Base-by-base conservation (phyloP, 2,329 filamentous ascomycete species). In the Trichoderma semiorbis region DNA sequence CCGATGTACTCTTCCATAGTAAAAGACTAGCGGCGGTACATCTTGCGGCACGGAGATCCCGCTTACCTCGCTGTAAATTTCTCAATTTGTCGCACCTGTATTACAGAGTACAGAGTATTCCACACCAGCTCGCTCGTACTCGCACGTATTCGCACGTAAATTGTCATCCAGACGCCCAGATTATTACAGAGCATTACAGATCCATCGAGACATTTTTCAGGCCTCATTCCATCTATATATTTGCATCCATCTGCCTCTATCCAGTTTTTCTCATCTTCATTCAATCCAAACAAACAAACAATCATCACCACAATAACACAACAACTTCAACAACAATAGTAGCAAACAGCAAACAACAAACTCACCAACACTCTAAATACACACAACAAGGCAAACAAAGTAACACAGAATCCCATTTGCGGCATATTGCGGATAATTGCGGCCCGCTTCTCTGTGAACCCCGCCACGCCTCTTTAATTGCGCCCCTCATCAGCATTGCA, bases 341-440 rank as follows among this genome's bases (percentile, higher is more conserved):
- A 60, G 14, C 36, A 50, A 61, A 32, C 30, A 43, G 14, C 47
- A 43, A 43, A 43, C 39, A n/a, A n/a, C 7, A 3, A 2, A 36
- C 14, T 43, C 39, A 43, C 16, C 39, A 43, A 43, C 39, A n/a
- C 16, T n/a, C 18, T n/a, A 18, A 43, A 10, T 7, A 36, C 3
- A 36, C 3, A 8, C 36, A n/a, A 43, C 39, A 10, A 43, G 39
- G 39, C 43, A 50, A 50, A 21, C 43, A 47, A 39, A 50, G 39
- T n/a, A 12, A 50, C 43, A 50, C 43, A 50, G 8, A 50, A 50
- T 50, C 43, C 43, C n/a, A 50, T 50, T 50, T 57, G 69, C 61
- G 47, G 61, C 58, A 66, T 66, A 32, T 24, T 66, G 62, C 69
- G 62, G 67, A 69, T 16, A 28, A 69, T 62, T 69, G 67, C 67